phyloP scores from a whole-genome alignment of 2,329 filamentous ascomycete genomes.

The Cladosporium sphaerospermum region DNA sequence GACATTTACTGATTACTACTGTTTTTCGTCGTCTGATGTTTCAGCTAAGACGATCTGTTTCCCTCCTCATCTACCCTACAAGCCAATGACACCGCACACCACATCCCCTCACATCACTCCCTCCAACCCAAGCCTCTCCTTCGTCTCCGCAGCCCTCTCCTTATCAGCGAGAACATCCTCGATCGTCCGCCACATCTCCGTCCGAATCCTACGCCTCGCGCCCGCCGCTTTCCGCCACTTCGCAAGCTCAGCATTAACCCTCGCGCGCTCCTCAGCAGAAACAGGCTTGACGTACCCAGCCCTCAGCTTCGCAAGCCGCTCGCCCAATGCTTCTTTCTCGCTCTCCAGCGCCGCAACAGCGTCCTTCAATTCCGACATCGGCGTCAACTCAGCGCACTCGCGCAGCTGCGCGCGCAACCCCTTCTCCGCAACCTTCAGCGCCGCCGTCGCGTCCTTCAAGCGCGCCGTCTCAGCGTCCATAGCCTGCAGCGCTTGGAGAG shows the following conservation, averaged over 20 bases:
- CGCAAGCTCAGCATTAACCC: slow-evolving; percentile 42
- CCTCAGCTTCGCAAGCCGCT: slow-evolving; percentile 37
- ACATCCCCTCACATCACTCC: slow-evolving; percentile 12
- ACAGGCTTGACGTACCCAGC: slow-evolving; percentile 41
- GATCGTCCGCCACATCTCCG: slow-evolving; percentile 46
- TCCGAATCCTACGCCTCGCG: slow-evolving; percentile 43
- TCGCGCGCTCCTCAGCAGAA: slow-evolving; percentile 42
- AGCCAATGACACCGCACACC: not conserved
- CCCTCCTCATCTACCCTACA: not conserved
- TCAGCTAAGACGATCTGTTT: not conserved
- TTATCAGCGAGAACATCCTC: slow-evolving; percentile 38
- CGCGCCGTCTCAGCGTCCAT: slow-evolving; percentile 45
- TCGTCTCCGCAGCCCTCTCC: slow-evolving; percentile 34
- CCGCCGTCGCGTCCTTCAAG: slow-evolving; percentile 41
- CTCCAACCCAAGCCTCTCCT: slow-evolving; percentile 33
- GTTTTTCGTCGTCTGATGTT: not conserved
- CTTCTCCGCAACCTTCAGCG: slow-evolving; percentile 43
- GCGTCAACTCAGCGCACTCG: slow-evolving; percentile 43
- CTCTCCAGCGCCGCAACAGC: slow-evolving; percentile 39
- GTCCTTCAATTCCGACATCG: slow-evolving; percentile 45
- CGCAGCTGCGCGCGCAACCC: slow-evolving; percentile 43
- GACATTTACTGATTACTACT: not conserved
- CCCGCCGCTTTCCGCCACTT: slow-evolving; percentile 35
- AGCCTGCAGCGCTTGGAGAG: slow-evolving; percentile 43
- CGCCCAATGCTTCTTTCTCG: slow-evolving; percentile 38